These are phyloP conservation scores for Diaporthe destruens DNA, from an alignment of 2,329 filamentous ascomycete genomes.

Conservation along the genomic window DNA sequence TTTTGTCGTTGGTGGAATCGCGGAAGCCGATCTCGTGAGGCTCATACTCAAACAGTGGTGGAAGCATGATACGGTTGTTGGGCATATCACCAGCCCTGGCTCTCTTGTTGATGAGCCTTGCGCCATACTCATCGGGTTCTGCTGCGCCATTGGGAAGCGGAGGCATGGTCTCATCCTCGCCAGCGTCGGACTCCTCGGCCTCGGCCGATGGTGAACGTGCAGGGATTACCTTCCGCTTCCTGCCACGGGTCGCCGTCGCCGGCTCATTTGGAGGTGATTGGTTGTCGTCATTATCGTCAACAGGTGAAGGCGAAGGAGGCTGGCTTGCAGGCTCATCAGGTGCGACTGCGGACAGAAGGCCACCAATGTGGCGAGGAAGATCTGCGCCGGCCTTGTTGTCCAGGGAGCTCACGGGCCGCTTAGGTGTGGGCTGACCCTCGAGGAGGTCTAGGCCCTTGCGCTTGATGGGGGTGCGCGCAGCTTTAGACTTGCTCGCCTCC, in stretches of 20 bases:
- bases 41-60: conserved; percentile 61
- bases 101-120: conserved; percentile 59
- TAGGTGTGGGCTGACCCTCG: conserved; percentile 63
- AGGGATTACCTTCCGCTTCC: conserved; percentile 36
- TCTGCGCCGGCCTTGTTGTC: conserved; percentile 49
- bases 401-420: conserved; percentile 54
- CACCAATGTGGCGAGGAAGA: conserved; percentile 57
- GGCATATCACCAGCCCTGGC: conserved; percentile 54
- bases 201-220: conserved; percentile 24
- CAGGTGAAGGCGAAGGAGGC: conserved; percentile 46
- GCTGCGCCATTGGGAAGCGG: conserved; percentile 55
- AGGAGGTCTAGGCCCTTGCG: conserved; percentile 64
- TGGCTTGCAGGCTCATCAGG: conserved; percentile 47
- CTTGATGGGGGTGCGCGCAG: conserved; percentile 56
- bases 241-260: conserved; percentile 33
- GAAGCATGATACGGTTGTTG: conserved; percentile 67
- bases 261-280: conserved; percentile 41
- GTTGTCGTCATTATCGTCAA: conserved; percentile 43
- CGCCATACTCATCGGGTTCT: conserved; percentile 65
- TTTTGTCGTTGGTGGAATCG: conserved; percentile 68
- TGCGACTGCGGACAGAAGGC: conserved; percentile 51
- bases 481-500: conserved; percentile 50
- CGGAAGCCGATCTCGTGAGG: conserved; percentile 70
- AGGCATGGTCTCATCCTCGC: conserved; percentile 40
- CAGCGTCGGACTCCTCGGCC: conserved; percentile 38